These are phyloP conservation scores for Pleomassaria siparia DNA, from an alignment of 2,329 filamentous ascomycete genomes.

Conservation along the genomic window DNA sequence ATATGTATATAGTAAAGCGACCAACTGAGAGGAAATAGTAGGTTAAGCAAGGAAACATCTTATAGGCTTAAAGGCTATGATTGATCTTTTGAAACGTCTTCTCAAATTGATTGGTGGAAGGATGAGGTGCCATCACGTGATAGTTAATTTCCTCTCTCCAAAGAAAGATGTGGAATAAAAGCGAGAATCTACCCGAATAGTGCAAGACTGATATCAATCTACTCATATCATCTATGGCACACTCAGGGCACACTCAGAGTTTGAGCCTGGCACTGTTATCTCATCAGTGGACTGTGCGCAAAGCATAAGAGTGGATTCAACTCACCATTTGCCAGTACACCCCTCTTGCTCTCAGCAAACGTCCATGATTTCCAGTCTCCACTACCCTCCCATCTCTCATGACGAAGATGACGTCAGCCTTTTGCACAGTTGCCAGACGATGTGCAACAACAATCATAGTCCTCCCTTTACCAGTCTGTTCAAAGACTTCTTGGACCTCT, in stretches of 20 bases:
- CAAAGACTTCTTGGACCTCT: slow-evolving; percentile 68
- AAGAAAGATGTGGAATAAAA: too few relatives aligned
- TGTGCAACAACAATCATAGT: slow-evolving; percentile 48
- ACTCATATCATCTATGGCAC: too few relatives aligned
- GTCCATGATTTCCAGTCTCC: background rate
- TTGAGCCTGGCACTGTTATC: slow-evolving; percentile 2
- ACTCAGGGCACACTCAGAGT: background rate
- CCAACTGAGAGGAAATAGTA: too few relatives aligned
- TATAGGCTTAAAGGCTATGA: too few relatives aligned
- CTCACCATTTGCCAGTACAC: slow-evolving; percentile 1
- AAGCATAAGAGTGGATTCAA: background rate
- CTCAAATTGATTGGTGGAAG: too few relatives aligned
- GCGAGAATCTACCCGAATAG: too few relatives aligned
- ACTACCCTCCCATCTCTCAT: slow-evolving; percentile 41
- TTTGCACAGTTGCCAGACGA: slow-evolving; percentile 41
- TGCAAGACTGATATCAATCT: background rate
- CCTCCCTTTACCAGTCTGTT: slow-evolving; percentile 49
- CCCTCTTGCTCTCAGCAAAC: background rate
- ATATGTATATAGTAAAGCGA: too few relatives aligned
- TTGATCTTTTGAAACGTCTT: too few relatives aligned
- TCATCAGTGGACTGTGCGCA: background rate
- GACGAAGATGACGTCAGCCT: slow-evolving; percentile 46
- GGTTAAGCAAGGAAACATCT: too few relatives aligned
- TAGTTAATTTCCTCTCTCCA: too few relatives aligned
- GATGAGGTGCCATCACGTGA: too few relatives aligned